These are phyloP conservation scores for Tulasnella sp. DNA, from an alignment of 768 basidiomycete species.

Conservation along the genomic window DNA sequence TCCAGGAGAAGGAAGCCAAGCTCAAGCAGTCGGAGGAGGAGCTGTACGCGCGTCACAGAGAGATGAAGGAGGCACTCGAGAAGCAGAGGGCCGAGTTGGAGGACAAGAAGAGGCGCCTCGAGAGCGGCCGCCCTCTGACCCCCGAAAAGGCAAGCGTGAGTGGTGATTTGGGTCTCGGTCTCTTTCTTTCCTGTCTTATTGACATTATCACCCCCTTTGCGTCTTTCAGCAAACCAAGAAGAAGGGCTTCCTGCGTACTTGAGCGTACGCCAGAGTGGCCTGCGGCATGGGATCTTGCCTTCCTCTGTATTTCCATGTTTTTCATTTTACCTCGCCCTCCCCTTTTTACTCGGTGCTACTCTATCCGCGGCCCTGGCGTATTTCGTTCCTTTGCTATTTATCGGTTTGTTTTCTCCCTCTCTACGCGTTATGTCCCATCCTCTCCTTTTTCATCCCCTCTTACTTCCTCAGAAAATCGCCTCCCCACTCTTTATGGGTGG, in stretches of 20 bases:
- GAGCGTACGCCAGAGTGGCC: constrained; percentile 34
- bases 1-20: constrained; percentile 98
- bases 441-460: constrained; percentile 28
- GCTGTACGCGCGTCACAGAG: constrained; percentile 95
- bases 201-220: neutral
- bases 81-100: constrained; percentile 94
- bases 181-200: neutral
- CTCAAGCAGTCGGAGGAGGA: constrained; percentile 99
- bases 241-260: constrained; percentile 74
- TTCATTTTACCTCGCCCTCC: constrained; percentile 1
- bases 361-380: neutral
- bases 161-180: constrained; percentile 29
- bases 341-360: constrained; percentile 13
- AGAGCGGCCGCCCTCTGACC: constrained; percentile 89
- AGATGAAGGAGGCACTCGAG: constrained; percentile 99
- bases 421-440: neutral
- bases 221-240: constrained; percentile 54
- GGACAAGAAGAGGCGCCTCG: constrained; percentile 96
- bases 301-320: constrained; percentile 21
- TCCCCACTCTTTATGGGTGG: constrained; percentile 38
- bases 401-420: constrained; percentile 19
- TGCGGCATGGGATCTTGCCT: neutral
- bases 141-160: constrained; percentile 85
- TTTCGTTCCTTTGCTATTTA: constrained; percentile 25
- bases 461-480: constrained; percentile 28